A percentile compares a stretch with the other conserved stretches of the same genome.
Evolutionary conservation across 83 land plant genomes (phyloP).

Genomic region (Isoetes engelmannii): DNA sequence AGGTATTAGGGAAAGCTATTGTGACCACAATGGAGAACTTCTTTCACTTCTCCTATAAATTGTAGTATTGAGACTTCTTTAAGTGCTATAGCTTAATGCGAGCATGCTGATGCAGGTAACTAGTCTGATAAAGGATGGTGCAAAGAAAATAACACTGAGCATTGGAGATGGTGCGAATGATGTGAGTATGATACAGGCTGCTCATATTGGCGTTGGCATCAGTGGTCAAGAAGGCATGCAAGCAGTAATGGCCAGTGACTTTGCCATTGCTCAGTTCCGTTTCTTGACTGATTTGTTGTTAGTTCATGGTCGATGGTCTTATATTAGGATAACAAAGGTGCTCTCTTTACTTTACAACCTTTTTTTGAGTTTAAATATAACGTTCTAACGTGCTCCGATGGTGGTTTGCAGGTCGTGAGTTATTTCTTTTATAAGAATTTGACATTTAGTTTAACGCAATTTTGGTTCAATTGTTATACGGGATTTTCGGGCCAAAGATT

Average conservation of each 20-base stretch:
- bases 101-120: constrained; percentile 76
- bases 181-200: constrained; percentile 99
- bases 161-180: constrained; percentile 99
- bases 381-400: not conserved
- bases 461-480: constrained; percentile 96
- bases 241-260: constrained; percentile 99
- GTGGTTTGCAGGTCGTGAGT: constrained; percentile 64
- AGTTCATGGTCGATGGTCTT: constrained; percentile 98
- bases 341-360: not conserved
- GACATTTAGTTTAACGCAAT: constrained; percentile 93
- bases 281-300: constrained; percentile 89
- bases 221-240: constrained; percentile 99
- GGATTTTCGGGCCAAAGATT: constrained; percentile 96
- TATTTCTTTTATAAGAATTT: constrained; percentile 99
- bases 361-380: not conserved
- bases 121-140: constrained; percentile 84
- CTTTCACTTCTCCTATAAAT: not conserved
- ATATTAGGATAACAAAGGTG: constrained; percentile 87
- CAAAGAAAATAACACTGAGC: constrained; percentile 84
- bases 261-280: constrained; percentile 98
- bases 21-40: not conserved
- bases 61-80: not conserved
- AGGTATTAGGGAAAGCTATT: constrained; percentile 40
- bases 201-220: constrained; percentile 97
- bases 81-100: not conserved